A percentile compares a stretch with the other conserved stretches of the same genome.
Conservation (phyloP, 2,329 filamentous ascomycete species). For the Stachybotrys echinatus region DNA sequence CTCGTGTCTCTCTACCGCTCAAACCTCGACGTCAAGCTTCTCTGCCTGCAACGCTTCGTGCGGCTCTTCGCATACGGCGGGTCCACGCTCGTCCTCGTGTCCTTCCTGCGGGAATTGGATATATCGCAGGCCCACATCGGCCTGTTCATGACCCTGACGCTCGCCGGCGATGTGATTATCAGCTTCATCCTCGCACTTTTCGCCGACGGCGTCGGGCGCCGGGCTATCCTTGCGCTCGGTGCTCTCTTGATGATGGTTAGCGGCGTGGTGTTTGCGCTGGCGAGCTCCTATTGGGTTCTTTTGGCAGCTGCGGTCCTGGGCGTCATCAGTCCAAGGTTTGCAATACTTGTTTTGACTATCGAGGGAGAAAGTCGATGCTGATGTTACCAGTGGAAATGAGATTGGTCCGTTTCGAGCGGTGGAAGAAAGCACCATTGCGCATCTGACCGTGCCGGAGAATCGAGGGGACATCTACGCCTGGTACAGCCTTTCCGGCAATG, state of each 20-base stretch:
- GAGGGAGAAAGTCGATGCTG: not conserved
- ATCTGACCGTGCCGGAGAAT: slow-evolving; percentile 40
- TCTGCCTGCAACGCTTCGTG: slow-evolving; percentile 54
- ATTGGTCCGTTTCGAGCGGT: slow-evolving; percentile 59
- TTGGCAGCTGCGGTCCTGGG: slow-evolving; percentile 53
- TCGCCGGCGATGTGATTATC: slow-evolving; percentile 53
- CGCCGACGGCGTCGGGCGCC: slow-evolving; percentile 52
- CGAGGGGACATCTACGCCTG: slow-evolving; percentile 56
- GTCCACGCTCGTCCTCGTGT: slow-evolving; percentile 51
- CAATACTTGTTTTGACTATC: not conserved
- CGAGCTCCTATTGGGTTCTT: slow-evolving; percentile 51
- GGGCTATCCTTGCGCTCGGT: slow-evolving; percentile 46
- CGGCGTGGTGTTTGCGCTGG: slow-evolving; percentile 49
- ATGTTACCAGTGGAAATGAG: slow-evolving; percentile 48
- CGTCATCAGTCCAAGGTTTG: slow-evolving; percentile 52
- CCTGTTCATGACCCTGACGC: slow-evolving; percentile 61
- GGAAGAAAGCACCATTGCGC: slow-evolving; percentile 56
- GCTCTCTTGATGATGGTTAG: slow-evolving; percentile 50
- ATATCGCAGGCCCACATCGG: slow-evolving; percentile 49
- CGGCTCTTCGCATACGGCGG: slow-evolving; percentile 60
- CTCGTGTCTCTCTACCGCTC: slow-evolving; percentile 5
- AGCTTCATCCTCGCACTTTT: slow-evolving; percentile 54
- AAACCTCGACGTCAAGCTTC: slow-evolving; percentile 46
- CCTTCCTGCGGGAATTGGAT: slow-evolving; percentile 45
- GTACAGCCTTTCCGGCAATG: slow-evolving; percentile 54